Conservation (phyloP, 306 rosid genomes). For the Gynostemma pentaphyllum region DNA sequence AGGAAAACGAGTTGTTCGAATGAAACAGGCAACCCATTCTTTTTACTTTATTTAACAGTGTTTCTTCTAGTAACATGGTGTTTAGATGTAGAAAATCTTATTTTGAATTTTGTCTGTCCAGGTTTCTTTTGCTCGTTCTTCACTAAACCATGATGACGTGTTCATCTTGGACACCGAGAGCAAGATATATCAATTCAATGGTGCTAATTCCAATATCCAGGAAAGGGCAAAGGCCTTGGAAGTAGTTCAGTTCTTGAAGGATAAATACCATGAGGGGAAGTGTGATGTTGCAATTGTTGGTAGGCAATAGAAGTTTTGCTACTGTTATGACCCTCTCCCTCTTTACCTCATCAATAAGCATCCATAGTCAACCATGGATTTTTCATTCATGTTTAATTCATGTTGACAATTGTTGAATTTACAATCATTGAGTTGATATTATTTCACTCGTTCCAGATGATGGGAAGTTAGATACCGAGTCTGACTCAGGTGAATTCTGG, state of each 20-base stretch:
- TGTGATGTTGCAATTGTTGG: conserved; percentile 97
- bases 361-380: neutral
- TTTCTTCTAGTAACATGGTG: neutral
- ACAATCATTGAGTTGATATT: conserved; percentile 1
- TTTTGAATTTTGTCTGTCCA: conserved; percentile 28
- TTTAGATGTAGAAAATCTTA: conserved; percentile 18
- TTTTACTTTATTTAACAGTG: conserved; percentile 2
- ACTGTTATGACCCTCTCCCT: conserved; percentile 3
- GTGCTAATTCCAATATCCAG: conserved; percentile 95
- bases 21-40: conserved; percentile 68
- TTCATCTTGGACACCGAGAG: conserved; percentile 77
- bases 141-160: conserved; percentile 94
- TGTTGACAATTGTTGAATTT: conserved; percentile 7
- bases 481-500: conserved; percentile 99
- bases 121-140: conserved; percentile 94
- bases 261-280: conserved; percentile 76
- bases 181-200: conserved; percentile 94
- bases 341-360: neutral
- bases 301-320: conserved; percentile 19
- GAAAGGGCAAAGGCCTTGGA: conserved; percentile 98
- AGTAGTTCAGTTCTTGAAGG: conserved; percentile 88
- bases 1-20: conserved; percentile 98
- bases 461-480: conserved; percentile 97
- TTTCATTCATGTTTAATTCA: conserved; percentile 16
- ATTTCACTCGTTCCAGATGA: conserved; percentile 50